Evolutionary conservation across 768 basidiomycete species (phyloP).

Genomic region (Hygrocybe punicea): DNA sequence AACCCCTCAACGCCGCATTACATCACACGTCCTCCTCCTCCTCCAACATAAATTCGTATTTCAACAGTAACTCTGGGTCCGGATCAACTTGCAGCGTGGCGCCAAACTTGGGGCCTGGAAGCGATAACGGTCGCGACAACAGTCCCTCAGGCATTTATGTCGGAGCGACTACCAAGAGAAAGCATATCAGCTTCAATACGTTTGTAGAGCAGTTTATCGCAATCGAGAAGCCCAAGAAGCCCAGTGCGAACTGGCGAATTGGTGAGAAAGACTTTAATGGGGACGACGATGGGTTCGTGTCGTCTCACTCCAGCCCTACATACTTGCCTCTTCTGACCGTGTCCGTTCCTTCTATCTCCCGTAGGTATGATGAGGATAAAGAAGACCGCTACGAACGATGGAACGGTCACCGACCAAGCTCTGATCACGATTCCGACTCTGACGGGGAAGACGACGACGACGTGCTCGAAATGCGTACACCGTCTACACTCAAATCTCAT

Average conservation of each 20-base stretch:
- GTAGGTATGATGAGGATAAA: conserved; percentile 67
- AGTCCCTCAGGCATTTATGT: neutral
- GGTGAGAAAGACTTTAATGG: conserved; percentile 24
- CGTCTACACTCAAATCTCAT: conserved; percentile 11
- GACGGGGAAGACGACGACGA: conserved; percentile 35
- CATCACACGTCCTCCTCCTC: neutral
- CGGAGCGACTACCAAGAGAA: conserved; percentile 48
- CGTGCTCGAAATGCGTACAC: conserved; percentile 59
- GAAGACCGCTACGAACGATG: conserved; percentile 55
- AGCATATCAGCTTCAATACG: conserved; percentile 96
- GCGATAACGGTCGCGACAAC: neutral
- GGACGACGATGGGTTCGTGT: conserved; percentile 57
- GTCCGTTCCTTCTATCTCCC: too few relatives aligned
- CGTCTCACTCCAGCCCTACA: conserved; percentile 6
- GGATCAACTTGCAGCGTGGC: conserved; percentile 1
- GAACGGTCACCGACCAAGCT: conserved; percentile 37
- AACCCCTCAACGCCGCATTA: conserved; percentile 15
- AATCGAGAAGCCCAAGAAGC: conserved; percentile 68
- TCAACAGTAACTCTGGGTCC: neutral
- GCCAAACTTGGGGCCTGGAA: neutral
- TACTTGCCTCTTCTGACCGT: conserved; percentile 5
- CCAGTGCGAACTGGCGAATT: conserved; percentile 7
- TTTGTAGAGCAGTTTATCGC: conserved; percentile 96
- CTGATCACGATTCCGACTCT: conserved; percentile 42
- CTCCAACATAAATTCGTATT: conserved; percentile 5